Evolutionary conservation across 169 alveolate species (phyloP), one percentile per base, ranked within the genome.

Genomic region (Cryptosporidium xiaoi): DNA sequence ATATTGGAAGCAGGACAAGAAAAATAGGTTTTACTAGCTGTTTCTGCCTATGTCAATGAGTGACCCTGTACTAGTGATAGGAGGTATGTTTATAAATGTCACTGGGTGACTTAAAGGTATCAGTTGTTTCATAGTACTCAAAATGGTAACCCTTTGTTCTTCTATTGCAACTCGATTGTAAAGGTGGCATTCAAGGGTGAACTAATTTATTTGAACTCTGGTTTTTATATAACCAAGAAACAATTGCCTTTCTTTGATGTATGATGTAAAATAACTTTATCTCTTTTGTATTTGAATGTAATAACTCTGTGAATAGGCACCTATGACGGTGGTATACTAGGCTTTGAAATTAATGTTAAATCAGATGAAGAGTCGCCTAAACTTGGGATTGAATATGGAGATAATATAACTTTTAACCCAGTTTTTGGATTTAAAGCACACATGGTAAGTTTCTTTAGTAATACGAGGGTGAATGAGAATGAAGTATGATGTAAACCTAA

Each of bases 361-460:
- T 24, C 27, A 24, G 27, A 24, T 24, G 27, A 24, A 24, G 27
- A 24, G 27, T 24, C 27, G 27, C 7, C 18, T 71, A 56, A 58
- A 65, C 18, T 16, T 71, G 16, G 29, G n/a, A 18, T n/a, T n/a
- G 15, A 56, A 56, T 1, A 24, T 24, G 27, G 27, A 24, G 36
- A 56, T 16, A 24, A 56, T 16, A n/a, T 15, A 56, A 18, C 36
- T 18, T 71, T 71, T 3, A 20, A 56, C 1, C 62, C 51, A 33
- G 60, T 71, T 56, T 71, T 71, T 56, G 67, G 71, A 10, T 71
- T 71, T 33, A 71, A 71, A 33, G 84, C 67, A 15, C 84, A 71
- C 24, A 7, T 58, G n/a, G 84, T 71, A 71, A 71, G 84, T 71
- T 71, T 10, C 15, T n/a, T 15, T 24, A 24, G 27, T 24, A 24